These are phyloP conservation scores for Magnolia changhungtana DNA, from an alignment of 164 flowering plant genomes.

Conservation along the genomic window DNA sequence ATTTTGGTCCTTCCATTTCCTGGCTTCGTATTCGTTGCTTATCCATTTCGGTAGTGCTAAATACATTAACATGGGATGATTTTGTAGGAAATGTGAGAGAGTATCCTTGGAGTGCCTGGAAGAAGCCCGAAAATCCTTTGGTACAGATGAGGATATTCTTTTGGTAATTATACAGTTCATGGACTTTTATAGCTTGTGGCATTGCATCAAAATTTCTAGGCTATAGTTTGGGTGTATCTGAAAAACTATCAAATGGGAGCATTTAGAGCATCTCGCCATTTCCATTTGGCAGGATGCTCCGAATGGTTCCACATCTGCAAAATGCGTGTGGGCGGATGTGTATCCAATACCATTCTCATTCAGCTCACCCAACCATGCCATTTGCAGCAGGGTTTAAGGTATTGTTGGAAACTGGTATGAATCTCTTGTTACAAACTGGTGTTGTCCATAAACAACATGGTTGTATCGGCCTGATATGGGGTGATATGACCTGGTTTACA, in stretches of 20 bases:
- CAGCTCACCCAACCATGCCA: too few species aligned
- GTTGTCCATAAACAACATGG: too few species aligned
- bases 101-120: constrained; percentile 63
- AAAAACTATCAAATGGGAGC: not conserved
- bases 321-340: too few species aligned
- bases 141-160: constrained; percentile 96
- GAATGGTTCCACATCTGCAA: not conserved
- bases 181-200: not conserved
- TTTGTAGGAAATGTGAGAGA: constrained; percentile 54
- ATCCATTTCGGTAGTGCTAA: too few species aligned
- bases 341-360: too few species aligned
- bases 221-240: not conserved
- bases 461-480: too few species aligned
- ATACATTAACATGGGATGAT: not conserved
- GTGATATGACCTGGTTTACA: too few species aligned
- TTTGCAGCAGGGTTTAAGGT: too few species aligned
- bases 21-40: too few species aligned
- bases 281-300: not conserved
- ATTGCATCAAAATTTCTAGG: not conserved
- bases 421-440: too few species aligned
- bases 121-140: constrained; percentile 92
- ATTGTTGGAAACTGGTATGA: too few species aligned
- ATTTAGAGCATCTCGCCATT: not conserved
- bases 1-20: too few species aligned
- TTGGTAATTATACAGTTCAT: constrained; percentile 43